Evolutionary conservation across 2,329 filamentous ascomycete genomes (phyloP).

Genomic region (Ophiosphaerella korrae): DNA sequence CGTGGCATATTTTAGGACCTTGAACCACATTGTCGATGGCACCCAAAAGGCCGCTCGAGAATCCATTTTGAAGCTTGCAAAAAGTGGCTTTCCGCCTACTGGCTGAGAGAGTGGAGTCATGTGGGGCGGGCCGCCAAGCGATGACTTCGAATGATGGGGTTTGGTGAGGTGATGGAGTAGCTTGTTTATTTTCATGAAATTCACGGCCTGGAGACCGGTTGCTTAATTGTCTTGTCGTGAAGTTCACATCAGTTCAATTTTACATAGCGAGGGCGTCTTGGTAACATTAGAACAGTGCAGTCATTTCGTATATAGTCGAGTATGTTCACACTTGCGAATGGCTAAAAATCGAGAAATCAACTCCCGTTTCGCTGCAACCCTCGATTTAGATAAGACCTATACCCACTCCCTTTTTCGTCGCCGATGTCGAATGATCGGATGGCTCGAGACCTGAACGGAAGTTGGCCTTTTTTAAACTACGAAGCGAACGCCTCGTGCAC

Average conservation of each 20-base stretch:
- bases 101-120: conserved; percentile 28
- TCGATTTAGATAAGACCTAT: too few species aligned
- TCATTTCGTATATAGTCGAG: too few species aligned
- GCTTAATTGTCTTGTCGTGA: too few species aligned
- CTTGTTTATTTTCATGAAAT: not conserved
- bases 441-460: not conserved
- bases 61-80: conserved; percentile 4
- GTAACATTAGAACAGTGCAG: too few species aligned
- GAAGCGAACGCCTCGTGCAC: conserved; percentile 12
- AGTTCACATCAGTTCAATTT: too few species aligned
- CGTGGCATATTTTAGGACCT: not conserved
- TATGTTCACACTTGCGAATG: too few species aligned
- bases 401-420: too few species aligned
- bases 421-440: too few species aligned
- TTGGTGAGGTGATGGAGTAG: not conserved
- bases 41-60: not conserved
- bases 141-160: not conserved
- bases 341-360: too few species aligned
- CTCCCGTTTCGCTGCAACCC: too few species aligned
- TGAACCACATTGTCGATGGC: not conserved
- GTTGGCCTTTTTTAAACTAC: not conserved
- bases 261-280: too few species aligned
- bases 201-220: too few species aligned
- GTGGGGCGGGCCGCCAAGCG: conserved; percentile 9
- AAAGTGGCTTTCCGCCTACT: conserved; percentile 28